Conservation (phyloP, 2,329 filamentous ascomycete species). For the Metarhizium brunneum region DNA sequence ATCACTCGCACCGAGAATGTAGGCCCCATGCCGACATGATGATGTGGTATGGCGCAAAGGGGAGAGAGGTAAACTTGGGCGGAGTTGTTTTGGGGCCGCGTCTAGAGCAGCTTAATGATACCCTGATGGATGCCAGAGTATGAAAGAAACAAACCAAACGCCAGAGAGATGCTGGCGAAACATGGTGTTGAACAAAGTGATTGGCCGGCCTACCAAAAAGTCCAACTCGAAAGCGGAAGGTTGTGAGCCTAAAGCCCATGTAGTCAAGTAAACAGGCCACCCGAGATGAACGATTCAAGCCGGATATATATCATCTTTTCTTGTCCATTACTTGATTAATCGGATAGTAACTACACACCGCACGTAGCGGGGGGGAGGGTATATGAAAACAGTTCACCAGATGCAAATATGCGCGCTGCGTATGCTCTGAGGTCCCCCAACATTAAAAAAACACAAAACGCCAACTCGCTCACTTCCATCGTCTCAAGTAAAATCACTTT, state of each 20-base stretch:
- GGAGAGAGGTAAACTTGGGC: neutral
- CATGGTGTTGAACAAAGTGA: too few relatives aligned
- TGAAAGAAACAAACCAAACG: neutral
- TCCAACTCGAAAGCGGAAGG: too few relatives aligned
- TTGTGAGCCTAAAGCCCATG: too few relatives aligned
- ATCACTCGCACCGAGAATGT: neutral
- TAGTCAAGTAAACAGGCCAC: too few relatives aligned
- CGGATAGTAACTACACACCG: too few relatives aligned
- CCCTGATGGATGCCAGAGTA: neutral
- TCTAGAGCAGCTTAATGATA: slow-evolving; percentile 4
- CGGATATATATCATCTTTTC: too few relatives aligned
- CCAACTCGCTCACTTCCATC: too few relatives aligned
- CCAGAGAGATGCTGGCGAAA: neutral
- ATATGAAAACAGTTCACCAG: slow-evolving; percentile 32
- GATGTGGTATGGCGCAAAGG: neutral
- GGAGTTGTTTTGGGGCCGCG: neutral
- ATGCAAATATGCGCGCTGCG: slow-evolving; percentile 29
- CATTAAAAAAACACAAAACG: too few relatives aligned
- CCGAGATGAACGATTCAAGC: too few relatives aligned
- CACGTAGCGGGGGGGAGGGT: slow-evolving; percentile 19
- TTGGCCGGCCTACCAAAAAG: too few relatives aligned
- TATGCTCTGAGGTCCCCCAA: slow-evolving; percentile 24
- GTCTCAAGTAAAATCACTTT: neutral
- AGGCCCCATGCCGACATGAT: neutral
- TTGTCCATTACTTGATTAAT: too few relatives aligned